Conservation (phyloP, 164 flowering plant genomes). For the Stephania japonica region DNA sequence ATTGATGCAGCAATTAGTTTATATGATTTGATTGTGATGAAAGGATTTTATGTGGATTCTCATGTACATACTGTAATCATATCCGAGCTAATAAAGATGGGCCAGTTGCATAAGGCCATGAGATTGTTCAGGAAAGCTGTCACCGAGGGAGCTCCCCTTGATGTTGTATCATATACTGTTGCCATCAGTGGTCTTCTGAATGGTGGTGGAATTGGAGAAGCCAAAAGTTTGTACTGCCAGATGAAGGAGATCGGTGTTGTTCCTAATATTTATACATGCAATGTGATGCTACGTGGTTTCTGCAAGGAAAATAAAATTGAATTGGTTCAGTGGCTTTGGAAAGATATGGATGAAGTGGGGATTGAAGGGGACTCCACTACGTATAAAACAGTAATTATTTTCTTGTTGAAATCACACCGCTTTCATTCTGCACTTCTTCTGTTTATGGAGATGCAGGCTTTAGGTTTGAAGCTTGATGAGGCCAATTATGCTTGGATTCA, state of each 20-base stretch:
- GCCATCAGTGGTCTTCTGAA: conserved; percentile 45
- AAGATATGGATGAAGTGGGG: conserved; percentile 33
- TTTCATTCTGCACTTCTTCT: conserved; percentile 19
- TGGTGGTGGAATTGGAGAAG: conserved; percentile 40
- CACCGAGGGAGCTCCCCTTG: conserved; percentile 30
- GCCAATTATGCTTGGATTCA: conserved; percentile 11
- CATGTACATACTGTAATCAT: conserved; percentile 47
- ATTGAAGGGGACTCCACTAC: conserved; percentile 21
- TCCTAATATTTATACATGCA: conserved; percentile 39
- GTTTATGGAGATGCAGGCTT: conserved; percentile 25
- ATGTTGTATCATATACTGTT: conserved; percentile 48
- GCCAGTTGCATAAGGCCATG: conserved; percentile 32
- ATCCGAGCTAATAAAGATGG: conserved; percentile 39
- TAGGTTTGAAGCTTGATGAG: conserved; percentile 28
- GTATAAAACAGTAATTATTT: conserved; percentile 19
- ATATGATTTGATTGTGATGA: conserved; percentile 37
- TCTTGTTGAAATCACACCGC: conserved; percentile 19
- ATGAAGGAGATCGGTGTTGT: conserved; percentile 49
- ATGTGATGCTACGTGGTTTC: conserved; percentile 35
- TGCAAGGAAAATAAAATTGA: conserved; percentile 34
- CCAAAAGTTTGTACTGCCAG: conserved; percentile 31
- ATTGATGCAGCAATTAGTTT: conserved; percentile 41
- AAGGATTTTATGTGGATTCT: conserved; percentile 35
- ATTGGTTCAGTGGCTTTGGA: conserved; percentile 28
- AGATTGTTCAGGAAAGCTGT: conserved; percentile 37